phyloP scores from a whole-genome alignment of 371 early-diverging fungal genomes.

The Sporodiniella umbellata region DNA sequence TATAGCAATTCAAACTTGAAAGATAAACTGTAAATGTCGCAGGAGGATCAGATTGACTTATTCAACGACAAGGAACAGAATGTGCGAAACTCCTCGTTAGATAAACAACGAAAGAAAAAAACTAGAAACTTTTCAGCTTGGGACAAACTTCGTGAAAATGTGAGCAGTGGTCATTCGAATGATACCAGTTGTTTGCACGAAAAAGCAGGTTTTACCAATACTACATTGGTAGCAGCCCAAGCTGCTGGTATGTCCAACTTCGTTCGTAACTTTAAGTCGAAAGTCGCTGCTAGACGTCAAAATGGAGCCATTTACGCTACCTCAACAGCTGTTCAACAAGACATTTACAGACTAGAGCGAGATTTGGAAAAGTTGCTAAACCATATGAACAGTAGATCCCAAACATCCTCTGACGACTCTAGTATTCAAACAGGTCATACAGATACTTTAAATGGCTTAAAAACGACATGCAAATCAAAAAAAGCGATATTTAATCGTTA shows the following conservation, averaged over 20 bases:
- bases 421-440: neutral
- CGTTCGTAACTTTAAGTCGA: constrained; percentile 16
- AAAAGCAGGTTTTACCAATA: constrained; percentile 11
- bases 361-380: constrained; percentile 33
- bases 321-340: constrained; percentile 44
- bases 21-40: neutral
- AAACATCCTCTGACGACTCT: constrained; percentile 8
- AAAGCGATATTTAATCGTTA: neutral
- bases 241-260: constrained; percentile 29
- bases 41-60: neutral
- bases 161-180: neutral
- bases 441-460: neutral
- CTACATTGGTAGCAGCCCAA: constrained; percentile 26
- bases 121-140: constrained; percentile 8
- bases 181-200: neutral
- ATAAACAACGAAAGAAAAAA: neutral
- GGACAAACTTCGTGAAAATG: constrained; percentile 12
- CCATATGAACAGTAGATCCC: constrained; percentile 11
- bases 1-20: neutral
- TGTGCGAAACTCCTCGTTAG: neutral
- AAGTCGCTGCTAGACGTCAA: constrained; percentile 6
- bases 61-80: neutral
- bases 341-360: constrained; percentile 41
- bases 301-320: constrained; percentile 31
- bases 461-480: neutral